Base-by-base conservation (phyloP, 2,329 filamentous ascomycete species). In the Cladophialophora chaetospira region DNA sequence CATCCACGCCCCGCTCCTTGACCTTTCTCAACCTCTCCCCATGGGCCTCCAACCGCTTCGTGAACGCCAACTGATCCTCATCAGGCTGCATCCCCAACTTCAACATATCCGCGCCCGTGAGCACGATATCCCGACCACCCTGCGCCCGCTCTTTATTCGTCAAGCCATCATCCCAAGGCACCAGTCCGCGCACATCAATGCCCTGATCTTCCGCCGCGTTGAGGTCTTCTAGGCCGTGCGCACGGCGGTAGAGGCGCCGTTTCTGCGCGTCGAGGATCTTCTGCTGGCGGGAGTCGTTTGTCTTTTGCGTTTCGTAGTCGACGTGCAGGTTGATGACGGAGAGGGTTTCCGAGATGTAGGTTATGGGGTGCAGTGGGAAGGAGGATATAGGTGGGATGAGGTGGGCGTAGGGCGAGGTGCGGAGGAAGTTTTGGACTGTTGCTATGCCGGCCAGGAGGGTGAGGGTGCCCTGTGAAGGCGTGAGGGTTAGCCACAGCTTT, bases 251-350 rank as follows among this genome's bases (percentile, higher is more conserved):
- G 72, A 89, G 86, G 60, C 83, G 83, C 67, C 93, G 82, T 83
- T 97, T 96, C 72, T 87, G 83, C 25, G 94, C 87, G 75, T 99
- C 94, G 65, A 96, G 91, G 54, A 91, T 80, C 64, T 85, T 86
- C 68, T 82, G 82, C 67, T 84, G 83, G 53, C 92, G 83, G 75
- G 85, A 85, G 73, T 92, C 89, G 50, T 82, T 79, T 25, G 88
- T 88, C 68, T 85, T 76, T 62, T 82, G 78, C 26, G 85, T 87
- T 63, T 83, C 83, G 71, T 92, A 87, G 66, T 85, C 82, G 64
- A 88, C 82, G 70, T 95, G 88, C 76, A 96, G 81, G 59, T 83
- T 80, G 68, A 93, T 83, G 55, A 96, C 89, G 57, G 89, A 81
- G 61, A 87, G 68, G 68, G 86, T 86, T 56, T 85, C 83, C 21